Conservation (phyloP, 257 asterid species). For the Lycium ferocissimum region DNA sequence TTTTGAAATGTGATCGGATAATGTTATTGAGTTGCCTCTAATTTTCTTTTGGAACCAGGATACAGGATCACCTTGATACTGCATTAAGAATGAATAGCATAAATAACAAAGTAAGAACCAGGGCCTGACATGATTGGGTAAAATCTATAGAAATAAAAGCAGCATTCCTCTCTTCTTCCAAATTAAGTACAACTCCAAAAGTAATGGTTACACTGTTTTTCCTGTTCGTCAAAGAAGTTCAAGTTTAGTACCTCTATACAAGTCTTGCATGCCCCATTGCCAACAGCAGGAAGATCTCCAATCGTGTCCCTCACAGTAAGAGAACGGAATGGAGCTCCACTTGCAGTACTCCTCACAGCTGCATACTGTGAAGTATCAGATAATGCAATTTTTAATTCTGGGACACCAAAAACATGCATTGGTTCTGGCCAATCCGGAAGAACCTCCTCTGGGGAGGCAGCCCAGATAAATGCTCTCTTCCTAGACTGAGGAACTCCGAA, state of each 20-base stretch:
- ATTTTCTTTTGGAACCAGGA: slow-evolving; percentile 92
- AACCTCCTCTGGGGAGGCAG: slow-evolving; percentile 85
- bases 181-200: neutral
- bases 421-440: slow-evolving; percentile 99
- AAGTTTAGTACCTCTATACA: slow-evolving; percentile 59
- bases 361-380: slow-evolving; percentile 63
- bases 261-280: slow-evolving; percentile 75
- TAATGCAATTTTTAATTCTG: slow-evolving; percentile 75
- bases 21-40: slow-evolving; percentile 60
- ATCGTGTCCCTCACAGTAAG: slow-evolving; percentile 96
- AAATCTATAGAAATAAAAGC: slow-evolving; percentile 11
- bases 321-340: slow-evolving; percentile 94
- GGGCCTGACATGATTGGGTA: neutral
- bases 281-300: slow-evolving; percentile 91
- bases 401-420: slow-evolving; percentile 90
- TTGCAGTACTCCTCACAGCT: slow-evolving; percentile 83
- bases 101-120: neutral
- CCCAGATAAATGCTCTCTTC: slow-evolving; percentile 98
- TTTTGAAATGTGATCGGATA: slow-evolving; percentile 83
- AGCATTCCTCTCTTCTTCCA: slow-evolving; percentile 12
- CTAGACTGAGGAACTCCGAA: slow-evolving; percentile 96
- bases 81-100: slow-evolving; percentile 42
- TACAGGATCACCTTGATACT: slow-evolving; percentile 74
- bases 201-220: neutral
- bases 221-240: neutral